Evolutionary conservation across 1,139 yeast genomes (phyloP).

Genomic region (Hansenula sp.): DNA sequence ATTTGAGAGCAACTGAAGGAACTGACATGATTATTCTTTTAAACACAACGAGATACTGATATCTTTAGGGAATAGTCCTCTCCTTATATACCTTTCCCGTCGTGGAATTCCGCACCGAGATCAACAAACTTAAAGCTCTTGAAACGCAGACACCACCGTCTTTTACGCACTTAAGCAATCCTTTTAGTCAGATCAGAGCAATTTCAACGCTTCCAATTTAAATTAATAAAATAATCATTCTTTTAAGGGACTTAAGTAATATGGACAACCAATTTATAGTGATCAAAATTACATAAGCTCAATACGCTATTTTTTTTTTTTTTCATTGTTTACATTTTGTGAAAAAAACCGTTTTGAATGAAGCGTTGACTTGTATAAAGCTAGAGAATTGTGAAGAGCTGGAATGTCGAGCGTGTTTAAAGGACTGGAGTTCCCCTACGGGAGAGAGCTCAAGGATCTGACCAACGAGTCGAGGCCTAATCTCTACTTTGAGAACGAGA

Average conservation of each 20-base stretch:
- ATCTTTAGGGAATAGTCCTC: too few species aligned
- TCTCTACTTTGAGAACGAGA: slow-evolving; percentile 12
- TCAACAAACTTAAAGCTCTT: not conserved
- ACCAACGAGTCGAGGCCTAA: slow-evolving; percentile 13
- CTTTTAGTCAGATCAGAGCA: too few species aligned
- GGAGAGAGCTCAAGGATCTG: slow-evolving; percentile 14
- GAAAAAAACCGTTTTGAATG: too few species aligned
- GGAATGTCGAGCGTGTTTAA: slow-evolving; percentile 5
- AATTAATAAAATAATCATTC: too few species aligned
- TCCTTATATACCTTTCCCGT: too few species aligned
- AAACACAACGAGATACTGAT: not conserved
- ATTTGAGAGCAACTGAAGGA: not conserved
- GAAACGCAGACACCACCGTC: not conserved
- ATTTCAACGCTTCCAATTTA: too few species aligned
- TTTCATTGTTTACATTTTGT: slow-evolving; percentile 1
- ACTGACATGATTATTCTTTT: not conserved
- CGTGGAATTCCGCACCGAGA: not conserved
- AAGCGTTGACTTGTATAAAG: too few species aligned
- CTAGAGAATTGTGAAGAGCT: not conserved
- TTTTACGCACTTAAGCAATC: too few species aligned
- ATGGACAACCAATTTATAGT: too few species aligned
- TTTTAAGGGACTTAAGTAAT: too few species aligned
- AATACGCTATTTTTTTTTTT: not conserved
- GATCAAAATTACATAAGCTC: not conserved
- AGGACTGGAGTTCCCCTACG: slow-evolving; percentile 15